Conservation (phyloP, 2,329 filamentous ascomycete species). For the Coniochaeta sp. region DNA sequence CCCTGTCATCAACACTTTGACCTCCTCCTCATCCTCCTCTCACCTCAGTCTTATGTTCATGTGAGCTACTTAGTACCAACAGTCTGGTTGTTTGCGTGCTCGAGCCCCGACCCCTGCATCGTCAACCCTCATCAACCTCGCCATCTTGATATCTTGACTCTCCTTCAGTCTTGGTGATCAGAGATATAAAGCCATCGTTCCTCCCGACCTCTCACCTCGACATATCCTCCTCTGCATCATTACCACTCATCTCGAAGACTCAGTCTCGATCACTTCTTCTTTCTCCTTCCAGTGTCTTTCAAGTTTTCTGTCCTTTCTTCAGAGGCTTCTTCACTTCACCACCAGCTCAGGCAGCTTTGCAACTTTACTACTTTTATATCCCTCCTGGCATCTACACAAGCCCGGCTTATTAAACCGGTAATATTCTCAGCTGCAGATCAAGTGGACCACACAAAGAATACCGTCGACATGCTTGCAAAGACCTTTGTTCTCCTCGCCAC, state of each 20-base stretch:
- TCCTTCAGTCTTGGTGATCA: neutral
- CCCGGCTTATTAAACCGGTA: neutral
- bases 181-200: slow-evolving; percentile 2
- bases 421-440: neutral
- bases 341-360: slow-evolving; percentile 1
- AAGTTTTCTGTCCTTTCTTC: neutral
- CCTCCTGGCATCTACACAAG: neutral
- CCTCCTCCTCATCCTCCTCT: neutral
- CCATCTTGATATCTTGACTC: neutral
- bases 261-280: neutral
- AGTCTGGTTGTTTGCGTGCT: neutral
- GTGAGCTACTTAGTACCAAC: neutral
- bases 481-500: neutral
- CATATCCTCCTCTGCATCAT: neutral
- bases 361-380: neutral
- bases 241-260: neutral
- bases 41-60: neutral
- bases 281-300: neutral
- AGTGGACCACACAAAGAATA: neutral
- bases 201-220: neutral
- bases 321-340: neutral
- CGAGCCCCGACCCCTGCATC: slow-evolving; percentile 1
- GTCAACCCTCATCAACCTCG: neutral
- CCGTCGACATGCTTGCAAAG: neutral
- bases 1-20: neutral